Evolutionary conservation across 1,284 basidiomycete genomes (phyloP), one percentile per base, ranked within the genome.

Genomic region (Pulchroboletus neoregius): DNA sequence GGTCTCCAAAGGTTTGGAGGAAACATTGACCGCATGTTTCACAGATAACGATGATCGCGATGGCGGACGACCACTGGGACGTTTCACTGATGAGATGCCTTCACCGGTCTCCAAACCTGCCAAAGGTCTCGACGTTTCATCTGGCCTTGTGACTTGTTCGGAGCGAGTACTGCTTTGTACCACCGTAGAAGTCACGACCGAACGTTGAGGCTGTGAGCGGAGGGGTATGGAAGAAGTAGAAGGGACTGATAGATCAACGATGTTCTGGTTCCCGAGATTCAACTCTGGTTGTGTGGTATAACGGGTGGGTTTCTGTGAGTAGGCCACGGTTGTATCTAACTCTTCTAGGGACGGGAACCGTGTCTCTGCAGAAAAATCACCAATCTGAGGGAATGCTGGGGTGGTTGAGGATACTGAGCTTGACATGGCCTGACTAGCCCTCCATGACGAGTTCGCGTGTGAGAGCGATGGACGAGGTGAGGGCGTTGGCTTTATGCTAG

Each of bases 261-360:
- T 46, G 13, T 35, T 56, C 38, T 53, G 48, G 7, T 48, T 50
- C 38, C 44, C 40, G 18, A 37, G 12, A n/a, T 45, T 42, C 6
- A 39, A 20, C 30, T 65, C 59, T 2, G 45, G 45, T 36, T 50
- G 57, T n/a, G 47, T 34, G 49, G 45, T 52, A 46, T 53, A 47
- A 43, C 49, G 53, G 50, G 53, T 37, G 42, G 52, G 18, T 39
- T 49, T 58, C 26, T 52, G 59, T 48, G 65, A 32, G 57, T 47
- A 37, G 51, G 54, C 45, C 50, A 84, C 81, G n/a, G 72, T 72
- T 9, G 80, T 78, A 65, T 91, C 84, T 10, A 90, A 69, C 55
- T 88, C 84, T 60, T 89, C 87, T 23, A 91, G 66, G 1, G 87
- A 84, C 2, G 87, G 87, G 63, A 87, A 91, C 40, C 85, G 74